Percentiles rank a stretch among this genome's conserved stretches.
Evolutionary conservation across 2,329 filamentous ascomycete species (phyloP).

Genomic region (Fusarium fujikuroi): DNA sequence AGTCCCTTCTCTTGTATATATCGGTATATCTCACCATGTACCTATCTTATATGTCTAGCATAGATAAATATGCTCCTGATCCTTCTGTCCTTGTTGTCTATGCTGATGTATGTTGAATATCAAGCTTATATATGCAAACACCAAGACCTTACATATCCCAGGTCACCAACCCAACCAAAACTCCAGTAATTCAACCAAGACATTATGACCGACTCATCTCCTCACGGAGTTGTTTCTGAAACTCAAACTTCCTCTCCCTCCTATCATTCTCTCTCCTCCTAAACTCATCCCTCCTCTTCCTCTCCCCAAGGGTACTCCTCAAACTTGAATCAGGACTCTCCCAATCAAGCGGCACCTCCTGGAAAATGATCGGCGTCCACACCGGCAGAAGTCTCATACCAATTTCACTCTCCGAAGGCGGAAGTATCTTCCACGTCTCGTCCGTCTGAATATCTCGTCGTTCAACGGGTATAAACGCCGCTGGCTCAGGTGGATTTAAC

Average conservation of each 20-base stretch:
- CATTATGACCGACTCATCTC: slow-evolving; percentile 2
- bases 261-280: slow-evolving; percentile 8
- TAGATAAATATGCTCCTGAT: not conserved
- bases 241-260: slow-evolving; percentile 19
- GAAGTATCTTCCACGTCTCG: slow-evolving; percentile 13
- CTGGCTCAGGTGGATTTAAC: not conserved
- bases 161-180: not conserved
- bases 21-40: not conserved
- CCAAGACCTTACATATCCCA: not conserved
- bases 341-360: slow-evolving; percentile 16
- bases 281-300: slow-evolving; percentile 5
- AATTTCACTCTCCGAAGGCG: not conserved
- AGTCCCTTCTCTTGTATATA: not conserved
- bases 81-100: not conserved
- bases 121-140: not conserved
- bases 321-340: not conserved
- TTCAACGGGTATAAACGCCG: not conserved
- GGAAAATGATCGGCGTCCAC: slow-evolving; percentile 17
- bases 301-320: not conserved
- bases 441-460: slow-evolving; percentile 17
- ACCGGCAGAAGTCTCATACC: slow-evolving; percentile 7
- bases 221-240: slow-evolving; percentile 6
- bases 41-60: not conserved
- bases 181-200: not conserved
- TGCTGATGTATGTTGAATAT: slow-evolving; percentile 15